Evolutionary conservation across 768 basidiomycete species (phyloP), one percentile per base, ranked within the genome.

Genomic region (Termitomyces sp.): DNA sequence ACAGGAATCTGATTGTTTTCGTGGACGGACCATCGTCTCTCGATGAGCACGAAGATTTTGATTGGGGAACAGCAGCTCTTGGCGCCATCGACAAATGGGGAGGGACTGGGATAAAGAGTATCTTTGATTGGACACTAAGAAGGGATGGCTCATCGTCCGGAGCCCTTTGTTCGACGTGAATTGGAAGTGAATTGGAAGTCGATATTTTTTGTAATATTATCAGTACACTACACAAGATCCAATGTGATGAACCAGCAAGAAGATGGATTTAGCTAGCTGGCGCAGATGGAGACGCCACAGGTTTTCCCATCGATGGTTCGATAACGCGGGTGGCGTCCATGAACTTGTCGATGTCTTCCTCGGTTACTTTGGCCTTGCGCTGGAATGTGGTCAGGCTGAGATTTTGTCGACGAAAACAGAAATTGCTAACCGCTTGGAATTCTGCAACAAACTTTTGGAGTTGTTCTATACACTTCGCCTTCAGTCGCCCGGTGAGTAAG

Each of bases 401-500:
- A 32, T 53, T 30, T 20, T 55, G 33, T n/a, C 26, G 33, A 10
- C 14, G 4, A 18, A 16, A 26, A 13, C n/a, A 38, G 9, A 2
- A 35, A 57, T 33, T 30, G n/a, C 20, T 62, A 67, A 82, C 82
- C 70, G 80, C 89, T 75, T 98, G 97, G 79, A 98, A 98, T 2
- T 80, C 82, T 50, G 81, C 82, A 35, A 98, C 90, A 57, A 97
- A 91, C 23, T 81, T 75, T 70, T 97, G 95, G 13, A 99, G 70
- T 52, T 87, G 64, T 56, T 84, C 80, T 60, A 98, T 98, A 68
- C 93, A 96, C 70, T 78, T 85, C 13, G 85, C 86, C 76, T 99
- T 99, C 66, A 99, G 76, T 70, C 98, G 87, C 5, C 93, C 93
- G 0, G 95, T 97, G 54, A 97, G 79, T 56, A 99, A 70, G 40